phyloP scores from a whole-genome alignment of 768 basidiomycete species.

The Pulveroboletus sp. region DNA sequence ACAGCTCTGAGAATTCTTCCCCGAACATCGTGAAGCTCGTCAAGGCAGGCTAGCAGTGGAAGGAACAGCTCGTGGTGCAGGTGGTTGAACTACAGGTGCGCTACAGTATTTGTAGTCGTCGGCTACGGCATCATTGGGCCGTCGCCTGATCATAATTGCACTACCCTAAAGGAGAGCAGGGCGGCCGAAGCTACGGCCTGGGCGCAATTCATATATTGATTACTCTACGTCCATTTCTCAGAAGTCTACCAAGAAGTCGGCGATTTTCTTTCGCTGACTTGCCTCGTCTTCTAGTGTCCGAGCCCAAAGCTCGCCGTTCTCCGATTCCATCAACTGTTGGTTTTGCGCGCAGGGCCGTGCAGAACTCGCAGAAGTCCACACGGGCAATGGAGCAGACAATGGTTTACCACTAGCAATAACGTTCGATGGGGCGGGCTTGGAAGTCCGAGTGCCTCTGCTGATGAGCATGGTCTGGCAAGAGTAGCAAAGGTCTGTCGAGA shows the following conservation, averaged over 20 bases:
- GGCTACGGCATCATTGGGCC: conserved; percentile 20
- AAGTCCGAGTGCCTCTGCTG: conserved; percentile 50
- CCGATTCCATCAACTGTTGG: not conserved
- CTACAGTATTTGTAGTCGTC: conserved; percentile 30
- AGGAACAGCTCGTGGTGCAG: not conserved
- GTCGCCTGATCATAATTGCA: conserved; percentile 2
- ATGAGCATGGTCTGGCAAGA: conserved; percentile 61
- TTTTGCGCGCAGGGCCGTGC: conserved; percentile 2
- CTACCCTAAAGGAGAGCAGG: not conserved
- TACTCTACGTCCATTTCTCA: conserved; percentile 1
- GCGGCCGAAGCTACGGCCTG: not conserved
- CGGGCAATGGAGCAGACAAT: conserved; percentile 15
- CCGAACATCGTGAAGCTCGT: conserved; percentile 19
- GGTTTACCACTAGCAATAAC: conserved; percentile 6
- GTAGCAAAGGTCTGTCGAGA: conserved; percentile 54
- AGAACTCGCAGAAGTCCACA: conserved; percentile 34
- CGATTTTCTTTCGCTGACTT: conserved; percentile 39
- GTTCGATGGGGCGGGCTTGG: conserved; percentile 14
- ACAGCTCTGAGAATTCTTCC: conserved; percentile 24
- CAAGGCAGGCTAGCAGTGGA: conserved; percentile 1
- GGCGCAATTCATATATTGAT: too few relatives aligned
- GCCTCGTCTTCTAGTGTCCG: conserved; percentile 27
- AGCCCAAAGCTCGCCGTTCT: conserved; percentile 32
- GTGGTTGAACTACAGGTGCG: not conserved
- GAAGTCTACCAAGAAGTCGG: conserved; percentile 37